Conservation (phyloP, 208 protist species). For the Leishmania aethiopica region DNA sequence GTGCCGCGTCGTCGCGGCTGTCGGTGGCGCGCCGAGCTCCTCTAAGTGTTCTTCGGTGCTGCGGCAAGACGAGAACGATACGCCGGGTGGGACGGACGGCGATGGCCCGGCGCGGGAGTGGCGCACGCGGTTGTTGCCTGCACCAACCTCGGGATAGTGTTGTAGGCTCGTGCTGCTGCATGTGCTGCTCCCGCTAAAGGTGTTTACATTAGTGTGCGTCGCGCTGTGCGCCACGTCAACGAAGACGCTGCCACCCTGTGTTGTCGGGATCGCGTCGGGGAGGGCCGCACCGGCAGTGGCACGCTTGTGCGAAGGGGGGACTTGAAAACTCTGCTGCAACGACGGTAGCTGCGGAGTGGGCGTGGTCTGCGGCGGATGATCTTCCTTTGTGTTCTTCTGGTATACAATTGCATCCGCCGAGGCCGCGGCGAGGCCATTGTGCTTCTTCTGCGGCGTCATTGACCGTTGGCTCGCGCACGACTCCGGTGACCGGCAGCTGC, state of each 20-base stretch:
- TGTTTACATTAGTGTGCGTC: neutral
- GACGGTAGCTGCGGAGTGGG: neutral
- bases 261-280: neutral
- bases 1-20: constrained; percentile 38
- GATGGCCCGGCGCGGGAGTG: neutral
- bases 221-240: neutral
- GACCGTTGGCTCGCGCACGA: constrained; percentile 6
- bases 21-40: constrained; percentile 21
- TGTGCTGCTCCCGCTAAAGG: constrained; percentile 17
- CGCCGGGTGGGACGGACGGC: neutral
- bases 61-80: constrained; percentile 13
- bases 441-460: constrained; percentile 34
- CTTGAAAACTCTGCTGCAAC: constrained; percentile 6
- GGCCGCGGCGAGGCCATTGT: constrained; percentile 36
- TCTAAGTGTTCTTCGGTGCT: constrained; percentile 28
- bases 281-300: neutral
- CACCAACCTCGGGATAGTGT: constrained; percentile 30
- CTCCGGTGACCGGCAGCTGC: constrained; percentile 1
- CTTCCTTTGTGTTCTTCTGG: constrained; percentile 15
- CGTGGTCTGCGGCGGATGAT: neutral
- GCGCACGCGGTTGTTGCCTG: constrained; percentile 26
- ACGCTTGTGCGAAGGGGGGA: neutral
- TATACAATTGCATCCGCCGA: constrained; percentile 44
- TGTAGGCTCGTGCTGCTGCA: constrained; percentile 19
- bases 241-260: neutral